Percentiles rank a stretch among this genome's conserved stretches.
Evolutionary conservation across 2,329 filamentous ascomycete genomes (phyloP).

Genomic region (Helicocarpus griseus): DNA sequence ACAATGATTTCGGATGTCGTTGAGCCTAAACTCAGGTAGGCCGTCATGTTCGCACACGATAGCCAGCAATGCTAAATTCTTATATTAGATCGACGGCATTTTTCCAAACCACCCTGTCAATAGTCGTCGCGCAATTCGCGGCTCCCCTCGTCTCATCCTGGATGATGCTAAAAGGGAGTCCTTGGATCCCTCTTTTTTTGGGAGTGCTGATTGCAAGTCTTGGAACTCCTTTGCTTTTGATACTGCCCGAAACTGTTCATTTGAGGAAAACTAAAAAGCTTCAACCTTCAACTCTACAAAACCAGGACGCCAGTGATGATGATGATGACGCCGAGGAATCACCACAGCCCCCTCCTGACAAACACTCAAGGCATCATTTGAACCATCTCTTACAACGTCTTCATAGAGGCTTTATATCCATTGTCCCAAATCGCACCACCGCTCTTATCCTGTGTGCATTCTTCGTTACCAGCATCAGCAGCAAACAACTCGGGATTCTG

Average conservation of each 20-base stretch:
- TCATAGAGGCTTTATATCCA: slow-evolving; percentile 17
- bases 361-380: neutral
- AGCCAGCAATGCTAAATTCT: neutral
- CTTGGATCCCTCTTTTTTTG: slow-evolving; percentile 31
- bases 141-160: slow-evolving; percentile 31
- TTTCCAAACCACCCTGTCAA: slow-evolving; percentile 31
- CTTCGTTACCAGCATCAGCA: slow-evolving; percentile 39
- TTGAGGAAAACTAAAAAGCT: slow-evolving; percentile 3
- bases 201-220: slow-evolving; percentile 25
- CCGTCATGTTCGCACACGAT: neutral
- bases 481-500: slow-evolving; percentile 38
- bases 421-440: slow-evolving; percentile 31
- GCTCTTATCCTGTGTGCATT: slow-evolving; percentile 38
- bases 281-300: neutral
- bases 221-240: slow-evolving; percentile 24
- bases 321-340: neutral
- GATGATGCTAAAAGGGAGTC: slow-evolving; percentile 28
- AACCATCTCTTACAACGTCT: neutral
- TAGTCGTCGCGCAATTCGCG: slow-evolving; percentile 31
- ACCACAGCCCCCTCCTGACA: neutral
- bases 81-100: slow-evolving; percentile 28
- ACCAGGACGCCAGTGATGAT: neutral
- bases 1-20: slow-evolving; percentile 45
- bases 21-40: slow-evolving; percentile 34
- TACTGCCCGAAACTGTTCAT: slow-evolving; percentile 33